A percentile compares a stretch with the other conserved stretches of the same genome.
phyloP scores from a whole-genome alignment of 495 filamentous ascomycete genomes.

The Evernia prunastri region DNA sequence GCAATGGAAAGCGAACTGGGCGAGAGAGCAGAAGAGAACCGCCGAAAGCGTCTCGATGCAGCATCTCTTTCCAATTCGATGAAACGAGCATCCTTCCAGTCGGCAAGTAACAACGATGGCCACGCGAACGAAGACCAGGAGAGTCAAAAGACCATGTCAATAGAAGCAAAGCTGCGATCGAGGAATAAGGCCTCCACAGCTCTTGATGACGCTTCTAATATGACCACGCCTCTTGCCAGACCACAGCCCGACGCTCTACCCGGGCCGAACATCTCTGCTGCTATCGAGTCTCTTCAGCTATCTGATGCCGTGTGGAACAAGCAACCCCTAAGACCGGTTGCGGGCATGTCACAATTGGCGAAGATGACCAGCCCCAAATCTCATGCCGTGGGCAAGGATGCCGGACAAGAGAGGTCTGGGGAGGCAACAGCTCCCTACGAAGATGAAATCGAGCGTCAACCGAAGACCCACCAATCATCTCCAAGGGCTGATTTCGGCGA shows the following conservation, averaged over 20 bases:
- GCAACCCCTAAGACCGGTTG: slow-evolving; percentile 1
- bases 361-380: slow-evolving; percentile 5
- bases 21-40: slow-evolving; percentile 12
- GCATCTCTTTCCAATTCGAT: slow-evolving; percentile 9
- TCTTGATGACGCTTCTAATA: slow-evolving; percentile 65
- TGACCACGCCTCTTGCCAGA: slow-evolving; percentile 69
- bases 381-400: neutral
- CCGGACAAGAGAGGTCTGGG: neutral
- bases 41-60: slow-evolving; percentile 9
- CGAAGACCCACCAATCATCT: neutral
- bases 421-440: neutral
- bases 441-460: neutral
- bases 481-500: slow-evolving; percentile 35
- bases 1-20: slow-evolving; percentile 31
- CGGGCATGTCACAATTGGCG: slow-evolving; percentile 5
- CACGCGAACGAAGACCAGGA: slow-evolving; percentile 2
- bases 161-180: slow-evolving; percentile 32
- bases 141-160: slow-evolving; percentile 2
- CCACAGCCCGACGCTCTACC: slow-evolving; percentile 51
- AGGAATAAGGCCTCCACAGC: slow-evolving; percentile 21
- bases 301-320: slow-evolving; percentile 30
- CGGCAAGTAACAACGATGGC: neutral
- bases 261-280: slow-evolving; percentile 30
- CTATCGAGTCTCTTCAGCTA: slow-evolving; percentile 39
- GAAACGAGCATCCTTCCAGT: slow-evolving; percentile 11